These are phyloP conservation scores for Dothistroma septosporum DNA, from an alignment of 2,329 filamentous ascomycete species.

Conservation along the genomic window DNA sequence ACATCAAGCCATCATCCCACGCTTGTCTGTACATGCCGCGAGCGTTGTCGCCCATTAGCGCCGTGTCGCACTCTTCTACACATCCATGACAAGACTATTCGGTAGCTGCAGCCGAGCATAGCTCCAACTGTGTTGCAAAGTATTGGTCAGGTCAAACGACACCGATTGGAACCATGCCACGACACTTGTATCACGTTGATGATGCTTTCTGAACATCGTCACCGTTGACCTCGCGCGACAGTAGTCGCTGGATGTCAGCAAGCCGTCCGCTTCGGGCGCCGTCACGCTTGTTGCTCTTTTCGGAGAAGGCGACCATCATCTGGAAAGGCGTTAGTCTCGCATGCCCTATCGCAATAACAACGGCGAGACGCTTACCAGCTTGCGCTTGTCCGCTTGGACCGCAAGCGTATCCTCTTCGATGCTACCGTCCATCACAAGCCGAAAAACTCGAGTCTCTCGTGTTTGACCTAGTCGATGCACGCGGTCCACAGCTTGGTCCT, in stretches of 20 bases:
- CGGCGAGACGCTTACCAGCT: conserved; percentile 44
- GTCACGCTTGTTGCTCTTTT: conserved; percentile 54
- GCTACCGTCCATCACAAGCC: conserved; percentile 73
- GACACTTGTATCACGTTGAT: not conserved
- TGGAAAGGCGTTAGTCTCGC: not conserved
- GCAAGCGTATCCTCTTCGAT: conserved; percentile 78
- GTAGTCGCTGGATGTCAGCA: conserved; percentile 42
- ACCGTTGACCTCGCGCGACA: conserved; percentile 20
- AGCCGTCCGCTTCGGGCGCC: conserved; percentile 51
- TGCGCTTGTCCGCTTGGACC: conserved; percentile 74
- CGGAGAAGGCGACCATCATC: conserved; percentile 73
- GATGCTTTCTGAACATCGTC: not conserved
- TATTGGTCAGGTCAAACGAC: not conserved
- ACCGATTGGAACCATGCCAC: too few species aligned
- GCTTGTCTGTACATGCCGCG: not conserved
- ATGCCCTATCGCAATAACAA: not conserved
- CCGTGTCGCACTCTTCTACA: not conserved
- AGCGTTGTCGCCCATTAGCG: not conserved
- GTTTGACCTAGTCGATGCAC: conserved; percentile 83
- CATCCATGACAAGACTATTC: not conserved
- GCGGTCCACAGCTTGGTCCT: conserved; percentile 92
- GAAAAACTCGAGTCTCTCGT: conserved; percentile 71
- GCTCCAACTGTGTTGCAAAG: not conserved
- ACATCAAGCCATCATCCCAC: not conserved
- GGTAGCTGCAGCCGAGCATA: not conserved